phyloP scores from a whole-genome alignment of 768 basidiomycete genomes.

The Kwoniella pini region DNA sequence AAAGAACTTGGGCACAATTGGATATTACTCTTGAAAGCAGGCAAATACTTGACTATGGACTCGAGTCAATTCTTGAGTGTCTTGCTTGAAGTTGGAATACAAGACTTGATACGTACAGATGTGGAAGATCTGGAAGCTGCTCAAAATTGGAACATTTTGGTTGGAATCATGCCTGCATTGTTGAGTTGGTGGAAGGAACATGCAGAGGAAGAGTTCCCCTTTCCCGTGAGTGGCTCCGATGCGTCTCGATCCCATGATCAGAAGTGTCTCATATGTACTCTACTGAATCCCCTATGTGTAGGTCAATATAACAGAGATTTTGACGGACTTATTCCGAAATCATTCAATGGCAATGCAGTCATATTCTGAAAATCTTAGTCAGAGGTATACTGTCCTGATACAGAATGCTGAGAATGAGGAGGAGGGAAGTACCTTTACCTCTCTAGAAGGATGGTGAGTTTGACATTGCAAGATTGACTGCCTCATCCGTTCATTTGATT shows the following conservation, averaged over 20 bases:
- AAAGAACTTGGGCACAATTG: background rate
- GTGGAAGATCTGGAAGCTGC: background rate
- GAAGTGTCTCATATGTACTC: background rate
- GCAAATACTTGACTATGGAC: background rate
- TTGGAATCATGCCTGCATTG: slow-evolving; percentile 12
- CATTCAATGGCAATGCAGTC: background rate
- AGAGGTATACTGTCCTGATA: slow-evolving; percentile 11
- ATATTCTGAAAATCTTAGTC: slow-evolving; percentile 1
- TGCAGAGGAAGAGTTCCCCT: slow-evolving; percentile 8
- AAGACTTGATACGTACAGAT: slow-evolving; percentile 4
- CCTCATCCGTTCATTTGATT: too few relatives aligned
- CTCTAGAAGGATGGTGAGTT: slow-evolving; percentile 41
- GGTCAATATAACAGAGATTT: background rate
- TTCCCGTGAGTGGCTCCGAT: slow-evolving; percentile 32
- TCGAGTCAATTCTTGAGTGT: slow-evolving; percentile 1
- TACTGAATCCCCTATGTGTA: background rate
- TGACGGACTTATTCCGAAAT: background rate
- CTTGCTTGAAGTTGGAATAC: slow-evolving; percentile 13
- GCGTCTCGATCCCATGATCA: too few relatives aligned
- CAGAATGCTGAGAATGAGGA: slow-evolving; percentile 31
- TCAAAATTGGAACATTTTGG: slow-evolving; percentile 13
- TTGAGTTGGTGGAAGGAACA: slow-evolving; percentile 30
- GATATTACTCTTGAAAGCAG: slow-evolving; percentile 5
- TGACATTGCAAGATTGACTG: too few relatives aligned
- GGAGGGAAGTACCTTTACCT: slow-evolving; percentile 24